Percentiles rank a stretch among this genome's conserved stretches.
phyloP scores from a whole-genome alignment of 805 yeast genomes.

The Sugiyamaella boreocaroliniensis region DNA sequence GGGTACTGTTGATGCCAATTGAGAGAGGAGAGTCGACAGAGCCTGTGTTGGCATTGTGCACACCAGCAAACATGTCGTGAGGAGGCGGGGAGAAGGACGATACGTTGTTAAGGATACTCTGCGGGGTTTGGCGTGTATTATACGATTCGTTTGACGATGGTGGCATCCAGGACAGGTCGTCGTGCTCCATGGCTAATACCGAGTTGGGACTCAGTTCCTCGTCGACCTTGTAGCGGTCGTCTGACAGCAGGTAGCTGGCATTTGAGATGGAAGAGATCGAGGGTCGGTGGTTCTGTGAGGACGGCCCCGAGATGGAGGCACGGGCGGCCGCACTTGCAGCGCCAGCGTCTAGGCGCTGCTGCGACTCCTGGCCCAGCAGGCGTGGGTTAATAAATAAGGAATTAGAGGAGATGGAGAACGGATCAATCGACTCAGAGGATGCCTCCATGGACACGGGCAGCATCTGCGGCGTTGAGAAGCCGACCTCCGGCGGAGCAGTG shows the following conservation, averaged over 20 bases:
- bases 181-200: conserved; percentile 8
- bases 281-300: not conserved
- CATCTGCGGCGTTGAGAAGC: conserved; percentile 76
- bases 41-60: not conserved
- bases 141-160: conserved; percentile 7
- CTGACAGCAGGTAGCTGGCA: not conserved
- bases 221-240: conserved; percentile 5
- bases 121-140: conserved; percentile 7
- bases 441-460: conserved; percentile 41
- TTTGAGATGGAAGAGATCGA: not conserved
- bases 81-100: conserved; percentile 13
- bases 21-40: conserved; percentile 5
- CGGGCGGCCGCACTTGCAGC: not conserved
- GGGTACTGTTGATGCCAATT: conserved; percentile 1
- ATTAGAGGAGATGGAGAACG: conserved; percentile 30
- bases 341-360: conserved; percentile 3
- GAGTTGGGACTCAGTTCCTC: conserved; percentile 17
- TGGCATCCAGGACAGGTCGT: conserved; percentile 20
- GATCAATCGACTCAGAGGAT: conserved; percentile 67
- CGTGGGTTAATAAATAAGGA: conserved; percentile 25
- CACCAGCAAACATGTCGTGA: not conserved
- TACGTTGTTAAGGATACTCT: conserved; percentile 5
- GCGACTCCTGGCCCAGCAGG: conserved; percentile 12
- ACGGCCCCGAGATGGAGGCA: not conserved
- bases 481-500: conserved; percentile 58